Base-by-base conservation (phyloP, 2,329 filamentous ascomycete species). In the Xylariaceae sp. region DNA sequence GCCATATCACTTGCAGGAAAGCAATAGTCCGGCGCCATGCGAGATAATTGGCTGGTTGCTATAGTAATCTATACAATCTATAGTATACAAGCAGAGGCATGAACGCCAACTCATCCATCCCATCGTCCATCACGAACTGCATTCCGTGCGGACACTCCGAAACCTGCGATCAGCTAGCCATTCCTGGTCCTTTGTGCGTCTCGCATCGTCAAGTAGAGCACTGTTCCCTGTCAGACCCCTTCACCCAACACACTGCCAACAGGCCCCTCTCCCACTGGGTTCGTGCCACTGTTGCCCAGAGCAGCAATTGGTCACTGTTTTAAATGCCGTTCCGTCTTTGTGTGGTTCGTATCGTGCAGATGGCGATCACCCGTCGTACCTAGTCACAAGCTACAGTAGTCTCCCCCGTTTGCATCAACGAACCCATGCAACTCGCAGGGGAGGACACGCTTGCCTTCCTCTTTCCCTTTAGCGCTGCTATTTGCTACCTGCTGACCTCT, bases 41-140 rank as follows among this genome's bases (percentile, higher is more conserved):
- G 43, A 40, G 40, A 42, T 55, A 36, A 55, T 52, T 55, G 53
- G 53, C 36, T 16, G 9, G 23, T 16, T 5, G 5, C 11, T 10
- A 16, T n/a, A 23, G 20, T 20, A 18, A 20, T 45, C 44, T 27
- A 49, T 45, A 50, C 26, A 15, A 41, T 24, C 11, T 30, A 37
- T 15, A 40, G n/a, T 35, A 6, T 13, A 18, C 35, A 11, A 26
- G 20, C 11, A 39, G 26, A 32, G 37, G 26, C 23, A n/a, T n/a
- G n/a, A 33, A 32, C 20, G 35, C 26, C 27, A 42, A 35, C 30
- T 50, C 40, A 45, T 36, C 46, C 13, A 36, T 29, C 41, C 35
- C 41, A 30, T 52, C 40, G 44, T 29, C 6, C 40, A n/a, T 11
- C 18, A 40, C 15, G 27, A 46, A 36, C 33, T 26, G 40, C 46